Evolutionary conservation across 2,329 filamentous ascomycete species (phyloP), one percentile per base, ranked within the genome.

Genomic region (Teratosphaeria zuluensis): DNA sequence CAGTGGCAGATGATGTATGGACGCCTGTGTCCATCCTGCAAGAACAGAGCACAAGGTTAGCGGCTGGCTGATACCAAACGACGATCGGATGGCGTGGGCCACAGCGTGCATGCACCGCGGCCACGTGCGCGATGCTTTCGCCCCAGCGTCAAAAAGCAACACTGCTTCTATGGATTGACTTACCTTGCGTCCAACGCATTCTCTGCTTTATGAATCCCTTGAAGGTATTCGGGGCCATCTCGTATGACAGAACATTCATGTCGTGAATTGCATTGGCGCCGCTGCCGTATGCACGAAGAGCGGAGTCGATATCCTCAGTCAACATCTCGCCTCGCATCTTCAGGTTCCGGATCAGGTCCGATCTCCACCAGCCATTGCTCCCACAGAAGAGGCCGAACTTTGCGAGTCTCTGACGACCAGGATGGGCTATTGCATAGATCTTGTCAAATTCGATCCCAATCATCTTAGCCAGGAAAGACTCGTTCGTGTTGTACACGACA

Each of bases 361-460:
- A 72, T 56, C 74, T 71, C 77, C 77, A 80, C 66, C 77, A 80
- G 1, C 77, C 77, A 58, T 80, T 80, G 30, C 74, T 77, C 7
- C 77, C 77, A 56, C 76, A 78, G 67, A 80, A 79, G 4, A 79
- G 71, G 14, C 77, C 77, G 58, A 79, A 79, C 4, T 73, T 74
- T 66, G 74, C 79, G 71, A 79, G 75, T 4, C 73, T 70, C 9
- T 76, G 73, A 9, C 77, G 73, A 4, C 77, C 77, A 1, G 77
- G 77, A 62, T 80, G 77, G 11, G 77, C 78, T 11, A 79, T 77
- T 2, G 77, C 77, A 62, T 80, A 80, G 59, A 80, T 80, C 65
- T 79, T 79, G 66, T 80, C 77, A 58, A 80, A 80, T 61, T 80
- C 77, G 35, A 79, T 74, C 12, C 35, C 35, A 16, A 80, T 78